Evolutionary conservation across 1,139 yeast genomes (phyloP).

Genomic region (Hanseniaspora sp.): DNA sequence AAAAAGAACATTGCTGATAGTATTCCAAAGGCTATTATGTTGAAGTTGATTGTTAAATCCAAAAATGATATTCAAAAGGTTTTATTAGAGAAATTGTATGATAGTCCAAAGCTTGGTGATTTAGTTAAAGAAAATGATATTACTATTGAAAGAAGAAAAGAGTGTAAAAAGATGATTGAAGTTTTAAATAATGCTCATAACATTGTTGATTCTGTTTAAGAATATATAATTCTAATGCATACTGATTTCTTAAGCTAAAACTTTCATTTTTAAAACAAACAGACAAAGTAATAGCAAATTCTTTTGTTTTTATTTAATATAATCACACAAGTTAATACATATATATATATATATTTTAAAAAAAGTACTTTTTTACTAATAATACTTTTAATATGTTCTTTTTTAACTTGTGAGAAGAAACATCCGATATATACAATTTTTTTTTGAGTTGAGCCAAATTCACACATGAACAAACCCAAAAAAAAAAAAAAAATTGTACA

Average conservation of each 20-base stretch:
- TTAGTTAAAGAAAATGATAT: constrained; percentile 85
- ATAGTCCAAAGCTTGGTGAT: constrained; percentile 59
- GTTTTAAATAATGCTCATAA: constrained; percentile 81
- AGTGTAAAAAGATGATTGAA: constrained; percentile 88
- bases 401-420: too few species aligned
- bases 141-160: constrained; percentile 89
- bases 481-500: not conserved
- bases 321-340: too few species aligned
- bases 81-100: constrained; percentile 74
- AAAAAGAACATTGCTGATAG: constrained; percentile 87
- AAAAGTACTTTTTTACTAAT: too few species aligned
- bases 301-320: too few species aligned
- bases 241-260: too few species aligned
- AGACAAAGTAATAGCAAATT: too few species aligned
- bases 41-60: constrained; percentile 73
- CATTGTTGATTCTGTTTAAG: constrained; percentile 73
- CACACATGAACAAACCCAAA: too few species aligned
- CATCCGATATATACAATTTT: too few species aligned
- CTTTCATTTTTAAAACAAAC: too few species aligned
- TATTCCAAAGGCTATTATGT: constrained; percentile 90
- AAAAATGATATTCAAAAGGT: constrained; percentile 85
- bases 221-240: not conserved
- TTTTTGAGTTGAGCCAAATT: too few species aligned
- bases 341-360: too few species aligned
- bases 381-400: too few species aligned